phyloP scores from a whole-genome alignment of 2,329 filamentous ascomycete genomes.

The Phaeosphaeria sp. region DNA sequence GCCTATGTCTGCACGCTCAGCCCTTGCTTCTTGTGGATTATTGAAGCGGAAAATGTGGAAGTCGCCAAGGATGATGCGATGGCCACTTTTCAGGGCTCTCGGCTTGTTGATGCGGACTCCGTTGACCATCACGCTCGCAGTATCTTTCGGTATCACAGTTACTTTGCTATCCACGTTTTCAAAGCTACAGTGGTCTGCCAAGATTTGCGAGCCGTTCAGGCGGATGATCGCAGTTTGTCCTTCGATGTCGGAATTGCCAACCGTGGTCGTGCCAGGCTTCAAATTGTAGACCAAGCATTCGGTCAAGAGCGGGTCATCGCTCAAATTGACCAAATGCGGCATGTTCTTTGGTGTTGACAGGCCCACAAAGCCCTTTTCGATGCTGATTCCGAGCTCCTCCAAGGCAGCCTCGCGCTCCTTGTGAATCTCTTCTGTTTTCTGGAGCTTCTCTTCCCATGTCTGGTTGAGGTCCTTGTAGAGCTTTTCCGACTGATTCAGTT shows the following conservation, averaged over 20 bases:
- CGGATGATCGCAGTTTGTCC: conserved; percentile 81
- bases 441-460: conserved; percentile 96
- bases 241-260: conserved; percentile 90
- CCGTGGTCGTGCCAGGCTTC: conserved; percentile 91
- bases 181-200: conserved; percentile 91
- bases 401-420: conserved; percentile 94
- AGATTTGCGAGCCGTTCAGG: conserved; percentile 89
- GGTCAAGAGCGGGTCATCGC: conserved; percentile 78
- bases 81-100: conserved; percentile 86
- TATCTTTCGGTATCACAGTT: conserved; percentile 86
- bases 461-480: conserved; percentile 95
- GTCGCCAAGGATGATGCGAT: conserved; percentile 93
- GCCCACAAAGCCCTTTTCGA: conserved; percentile 97
- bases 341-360: conserved; percentile 98
- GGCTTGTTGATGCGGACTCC: conserved; percentile 87
- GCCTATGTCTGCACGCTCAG: conserved; percentile 83
- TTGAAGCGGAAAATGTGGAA: conserved; percentile 99
- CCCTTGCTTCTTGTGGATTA: conserved; percentile 92
- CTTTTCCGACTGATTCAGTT: conserved; percentile 95
- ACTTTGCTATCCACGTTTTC: conserved; percentile 93
- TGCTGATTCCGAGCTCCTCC: conserved; percentile 97
- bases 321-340: conserved; percentile 97
- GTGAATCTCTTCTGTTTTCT: conserved; percentile 95
- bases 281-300: conserved; percentile 98
- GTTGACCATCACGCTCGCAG: conserved; percentile 98